phyloP scores from a whole-genome alignment of 352 stramenopile species.

The Paralagenidium karlingii region DNA sequence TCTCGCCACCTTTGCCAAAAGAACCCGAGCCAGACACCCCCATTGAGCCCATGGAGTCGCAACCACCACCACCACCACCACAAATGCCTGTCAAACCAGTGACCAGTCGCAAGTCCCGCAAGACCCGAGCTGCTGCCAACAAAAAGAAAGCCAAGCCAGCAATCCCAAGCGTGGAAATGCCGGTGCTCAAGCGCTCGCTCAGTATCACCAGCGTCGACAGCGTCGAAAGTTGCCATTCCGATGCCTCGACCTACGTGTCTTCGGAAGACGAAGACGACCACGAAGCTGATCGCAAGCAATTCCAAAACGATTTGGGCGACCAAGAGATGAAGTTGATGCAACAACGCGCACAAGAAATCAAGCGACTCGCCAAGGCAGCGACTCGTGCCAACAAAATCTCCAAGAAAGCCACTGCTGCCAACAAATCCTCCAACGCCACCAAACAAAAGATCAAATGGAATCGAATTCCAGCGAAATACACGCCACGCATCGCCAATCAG shows the following conservation, averaged over 20 bases:
- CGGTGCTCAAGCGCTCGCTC: no score
- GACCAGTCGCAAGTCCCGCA: no score
- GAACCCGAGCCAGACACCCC: no score
- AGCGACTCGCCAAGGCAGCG: conserved; percentile 10
- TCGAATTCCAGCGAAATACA: conserved; percentile 1
- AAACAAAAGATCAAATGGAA: background rate
- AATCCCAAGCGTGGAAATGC: no score
- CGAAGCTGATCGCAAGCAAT: conserved; percentile 12
- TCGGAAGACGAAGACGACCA: conserved; percentile 16
- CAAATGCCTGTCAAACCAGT: no score
- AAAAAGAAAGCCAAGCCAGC: no score
- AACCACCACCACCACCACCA: no score
- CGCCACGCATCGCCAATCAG: conserved; percentile 14
- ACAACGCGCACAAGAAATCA: conserved; percentile 18
- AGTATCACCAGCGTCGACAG: no score
- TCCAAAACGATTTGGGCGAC: conserved; percentile 14
- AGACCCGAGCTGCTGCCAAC: no score
- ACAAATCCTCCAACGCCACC: background rate
- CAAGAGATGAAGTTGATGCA: conserved; percentile 20
- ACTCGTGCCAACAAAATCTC: background rate
- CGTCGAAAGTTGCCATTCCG: conserved; percentile 11
- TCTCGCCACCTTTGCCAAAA: no score
- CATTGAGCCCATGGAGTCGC: no score
- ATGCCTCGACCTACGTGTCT: conserved; percentile 17
- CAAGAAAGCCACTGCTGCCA: no score